These are phyloP conservation scores for Lachancea waltii DNA, from an alignment of 805 yeast species.

Conservation along the genomic window DNA sequence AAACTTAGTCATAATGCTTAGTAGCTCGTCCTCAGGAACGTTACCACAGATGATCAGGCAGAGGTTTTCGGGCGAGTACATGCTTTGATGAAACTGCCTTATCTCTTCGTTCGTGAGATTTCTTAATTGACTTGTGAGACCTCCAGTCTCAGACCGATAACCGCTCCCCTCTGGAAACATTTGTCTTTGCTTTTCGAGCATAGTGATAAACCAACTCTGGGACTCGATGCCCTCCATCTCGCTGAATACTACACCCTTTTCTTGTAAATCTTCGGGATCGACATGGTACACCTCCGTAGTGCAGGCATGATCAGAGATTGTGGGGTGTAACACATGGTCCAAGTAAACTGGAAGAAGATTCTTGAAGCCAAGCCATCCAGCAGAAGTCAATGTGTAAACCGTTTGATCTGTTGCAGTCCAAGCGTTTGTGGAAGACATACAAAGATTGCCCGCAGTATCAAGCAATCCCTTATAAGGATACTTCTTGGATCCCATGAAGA, in stretches of 20 bases:
- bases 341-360: constrained; percentile 79
- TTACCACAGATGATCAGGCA: constrained; percentile 82
- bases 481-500: constrained; percentile 87
- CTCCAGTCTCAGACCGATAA: constrained; percentile 92
- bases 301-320: constrained; percentile 84
- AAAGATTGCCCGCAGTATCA: constrained; percentile 78
- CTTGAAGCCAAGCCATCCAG: constrained; percentile 94
- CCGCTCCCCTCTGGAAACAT: constrained; percentile 60
- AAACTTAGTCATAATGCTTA: constrained; percentile 52
- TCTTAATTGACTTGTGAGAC: constrained; percentile 71
- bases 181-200: constrained; percentile 52
- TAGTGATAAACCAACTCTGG: constrained; percentile 62
- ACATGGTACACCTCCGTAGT: constrained; percentile 92
- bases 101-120: constrained; percentile 67
- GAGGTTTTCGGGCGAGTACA: constrained; percentile 78
- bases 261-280: constrained; percentile 75
- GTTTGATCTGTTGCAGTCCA: constrained; percentile 97
- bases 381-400: constrained; percentile 82
- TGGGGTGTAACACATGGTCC: constrained; percentile 81
- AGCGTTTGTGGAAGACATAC: constrained; percentile 85
- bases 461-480: constrained; percentile 89
- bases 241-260: constrained; percentile 93
- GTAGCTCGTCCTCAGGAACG: constrained; percentile 66
- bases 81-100: constrained; percentile 59
- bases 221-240: constrained; percentile 94